Evolutionary conservation across 2,329 filamentous ascomycete genomes (phyloP), one percentile per base, ranked within the genome.

Genomic region (Paradendryphiella salina): DNA sequence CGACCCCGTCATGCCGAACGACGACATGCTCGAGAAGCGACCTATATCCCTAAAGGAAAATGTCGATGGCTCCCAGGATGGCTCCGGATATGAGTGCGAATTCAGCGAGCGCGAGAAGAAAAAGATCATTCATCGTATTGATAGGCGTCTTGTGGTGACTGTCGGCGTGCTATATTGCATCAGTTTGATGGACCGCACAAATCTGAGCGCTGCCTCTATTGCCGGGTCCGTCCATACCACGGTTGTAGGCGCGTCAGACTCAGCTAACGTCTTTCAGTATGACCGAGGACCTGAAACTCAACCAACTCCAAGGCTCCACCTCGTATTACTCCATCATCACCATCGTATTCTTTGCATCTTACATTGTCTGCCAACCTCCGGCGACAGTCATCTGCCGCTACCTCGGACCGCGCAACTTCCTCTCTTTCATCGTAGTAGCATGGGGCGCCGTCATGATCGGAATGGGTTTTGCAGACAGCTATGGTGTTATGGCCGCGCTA

Each of bases 101-200:
- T 85, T 86, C 71, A 79, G 82, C 0, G 78, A 78, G 0, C 72
- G 77, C 14, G 85, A 93, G 73, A 82, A 88, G 73, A 82, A 77
- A 66, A 80, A 75, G 34, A 89, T 94, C 63, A 83, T 91, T 34
- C 79, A 80, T 48, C 82, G 84, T 10, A 78, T 94, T 60, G 90
- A 95, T 71, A 75, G 69, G 28, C 74, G 77, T 23, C 67, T 80
- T n/a, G 76, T 79, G 14, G 60, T 75, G 15, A 78, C 76, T 0
- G 70, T 78, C 1, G 77, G 77, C 7, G 71, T 81, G 57, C 81
- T 90, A 75, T 92, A 92, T 72, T 89, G 87, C 67, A 79, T 89
- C 61, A 87, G 82, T 57, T 75, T 93, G 52, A 89, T 93, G 84
- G 89, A 94, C 66, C 79, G 89, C 26, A 90, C 87, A 1, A 93